Evolutionary conservation across 192 early-diverging fungal genomes (phyloP).

Genomic region (Radiomyces spectabilis): DNA sequence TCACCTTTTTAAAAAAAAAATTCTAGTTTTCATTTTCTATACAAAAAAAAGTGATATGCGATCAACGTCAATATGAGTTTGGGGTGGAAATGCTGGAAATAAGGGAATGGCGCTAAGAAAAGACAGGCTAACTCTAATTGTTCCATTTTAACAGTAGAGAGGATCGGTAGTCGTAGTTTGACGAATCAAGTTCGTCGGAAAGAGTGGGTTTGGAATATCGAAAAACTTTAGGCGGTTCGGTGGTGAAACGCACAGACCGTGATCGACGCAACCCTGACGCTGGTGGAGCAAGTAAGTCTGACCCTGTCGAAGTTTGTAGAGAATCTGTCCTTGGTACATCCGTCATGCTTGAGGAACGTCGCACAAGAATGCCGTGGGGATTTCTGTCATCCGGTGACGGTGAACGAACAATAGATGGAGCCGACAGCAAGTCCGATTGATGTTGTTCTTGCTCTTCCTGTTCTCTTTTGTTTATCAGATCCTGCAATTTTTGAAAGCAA

Average conservation of each 20-base stretch:
- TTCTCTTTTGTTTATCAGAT: not conserved
- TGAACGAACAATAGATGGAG: not conserved
- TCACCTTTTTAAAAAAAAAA: too few relatives aligned
- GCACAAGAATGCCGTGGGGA: conserved; percentile 3
- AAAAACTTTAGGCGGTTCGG: conserved; percentile 1
- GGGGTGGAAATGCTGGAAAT: too few relatives aligned
- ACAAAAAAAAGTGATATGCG: not conserved
- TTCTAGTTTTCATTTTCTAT: not conserved
- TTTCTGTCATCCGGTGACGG: not conserved
- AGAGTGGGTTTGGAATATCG: conserved; percentile 2
- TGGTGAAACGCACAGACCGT: not conserved
- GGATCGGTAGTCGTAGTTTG: too few relatives aligned
- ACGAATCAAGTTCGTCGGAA: too few relatives aligned
- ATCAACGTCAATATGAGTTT: too few relatives aligned
- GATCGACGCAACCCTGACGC: too few relatives aligned
- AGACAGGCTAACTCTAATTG: too few relatives aligned
- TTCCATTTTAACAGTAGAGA: too few relatives aligned
- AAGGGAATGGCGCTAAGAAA: too few relatives aligned
- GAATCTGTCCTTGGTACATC: too few relatives aligned
- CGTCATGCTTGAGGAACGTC: not conserved
- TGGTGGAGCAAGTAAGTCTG: too few relatives aligned
- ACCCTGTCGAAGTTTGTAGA: too few relatives aligned
- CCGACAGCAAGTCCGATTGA: not conserved
- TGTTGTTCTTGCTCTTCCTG: conserved; percentile 5
- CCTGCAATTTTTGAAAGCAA: conserved; percentile 2